Conservation (phyloP, 2,329 filamentous ascomycete species). For the Epichloe bromicola region DNA sequence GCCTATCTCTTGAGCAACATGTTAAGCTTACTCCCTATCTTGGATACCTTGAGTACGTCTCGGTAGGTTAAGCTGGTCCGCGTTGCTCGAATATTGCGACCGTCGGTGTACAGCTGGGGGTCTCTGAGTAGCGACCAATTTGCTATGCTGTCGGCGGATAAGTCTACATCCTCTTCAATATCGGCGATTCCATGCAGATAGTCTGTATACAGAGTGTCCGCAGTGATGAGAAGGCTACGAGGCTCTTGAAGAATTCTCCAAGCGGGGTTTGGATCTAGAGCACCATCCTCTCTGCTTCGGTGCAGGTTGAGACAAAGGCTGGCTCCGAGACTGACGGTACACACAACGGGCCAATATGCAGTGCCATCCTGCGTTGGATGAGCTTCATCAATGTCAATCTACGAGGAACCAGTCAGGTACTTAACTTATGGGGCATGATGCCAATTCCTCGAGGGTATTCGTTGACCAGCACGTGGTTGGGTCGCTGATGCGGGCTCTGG, state of each 20-base stretch:
- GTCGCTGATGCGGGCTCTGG: slow-evolving; percentile 56
- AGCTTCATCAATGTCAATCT: slow-evolving; percentile 13
- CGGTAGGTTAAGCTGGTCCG: slow-evolving; percentile 69
- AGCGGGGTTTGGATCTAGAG: slow-evolving; percentile 35
- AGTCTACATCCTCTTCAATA: slow-evolving; percentile 48
- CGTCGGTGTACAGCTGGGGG: slow-evolving; percentile 30
- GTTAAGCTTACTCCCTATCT: slow-evolving; percentile 54
- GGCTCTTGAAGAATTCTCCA: slow-evolving; percentile 69
- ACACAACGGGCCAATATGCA: slow-evolving; percentile 79
- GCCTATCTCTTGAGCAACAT: slow-evolving; percentile 26
- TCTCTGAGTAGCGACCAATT: slow-evolving; percentile 60
- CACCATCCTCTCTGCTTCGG: slow-evolving; percentile 46
- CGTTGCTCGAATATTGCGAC: slow-evolving; percentile 42
- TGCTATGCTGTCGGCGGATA: slow-evolving; percentile 48
- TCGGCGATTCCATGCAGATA: slow-evolving; percentile 66
- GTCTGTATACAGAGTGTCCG: slow-evolving; percentile 51
- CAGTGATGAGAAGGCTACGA: slow-evolving; percentile 65
- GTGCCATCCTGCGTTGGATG: slow-evolving; percentile 50
- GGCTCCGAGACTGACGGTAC: slow-evolving; percentile 75
- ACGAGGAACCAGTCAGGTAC: slow-evolving; percentile 13
- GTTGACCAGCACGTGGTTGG: slow-evolving; percentile 90
- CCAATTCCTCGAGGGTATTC: slow-evolving; percentile 79
- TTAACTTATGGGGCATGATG: slow-evolving; percentile 85
- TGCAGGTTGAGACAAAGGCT: slow-evolving; percentile 69
- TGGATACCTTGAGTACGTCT: slow-evolving; percentile 75